phyloP scores from a whole-genome alignment of 1,284 basidiomycete species.

The Exobasidium rhododendri region DNA sequence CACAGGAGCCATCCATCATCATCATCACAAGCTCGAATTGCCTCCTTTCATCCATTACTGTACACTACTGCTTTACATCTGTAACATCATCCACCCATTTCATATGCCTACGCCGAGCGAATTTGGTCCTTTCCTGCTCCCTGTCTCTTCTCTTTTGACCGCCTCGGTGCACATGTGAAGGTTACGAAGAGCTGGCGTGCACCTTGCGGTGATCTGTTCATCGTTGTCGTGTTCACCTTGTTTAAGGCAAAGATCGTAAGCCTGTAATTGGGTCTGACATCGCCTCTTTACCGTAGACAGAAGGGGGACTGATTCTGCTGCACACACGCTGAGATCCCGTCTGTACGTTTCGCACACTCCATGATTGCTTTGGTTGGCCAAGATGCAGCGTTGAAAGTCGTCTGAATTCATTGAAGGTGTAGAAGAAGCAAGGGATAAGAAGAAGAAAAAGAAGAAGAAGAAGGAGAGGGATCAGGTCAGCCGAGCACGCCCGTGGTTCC shows the following conservation, averaged over 20 bases:
- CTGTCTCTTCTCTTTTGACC: slow-evolving; percentile 33
- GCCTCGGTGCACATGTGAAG: slow-evolving; percentile 47
- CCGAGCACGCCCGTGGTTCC: not conserved
- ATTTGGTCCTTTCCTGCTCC: slow-evolving; percentile 14
- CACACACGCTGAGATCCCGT: slow-evolving; percentile 37
- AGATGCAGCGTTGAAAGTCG: slow-evolving; percentile 46
- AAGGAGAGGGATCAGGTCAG: too few relatives aligned
- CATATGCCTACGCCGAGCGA: not conserved
- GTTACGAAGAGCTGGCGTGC: slow-evolving; percentile 37
- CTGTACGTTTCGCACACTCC: slow-evolving; percentile 34
- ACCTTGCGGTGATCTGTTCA: slow-evolving; percentile 36
- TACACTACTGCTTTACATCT: too few relatives aligned
- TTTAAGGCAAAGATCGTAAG: slow-evolving; percentile 45
- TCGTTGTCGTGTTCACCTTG: slow-evolving; percentile 28
- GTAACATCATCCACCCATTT: too few relatives aligned
- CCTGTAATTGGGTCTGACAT: slow-evolving; percentile 36
- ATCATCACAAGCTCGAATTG: too few relatives aligned
- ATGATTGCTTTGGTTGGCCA: slow-evolving; percentile 38
- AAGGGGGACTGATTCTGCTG: slow-evolving; percentile 42
- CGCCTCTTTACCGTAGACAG: slow-evolving; percentile 44
- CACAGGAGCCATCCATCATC: too few relatives aligned
- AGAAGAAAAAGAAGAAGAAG: too few relatives aligned
- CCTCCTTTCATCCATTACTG: too few relatives aligned
- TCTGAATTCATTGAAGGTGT: too few relatives aligned
- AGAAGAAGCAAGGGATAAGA: too few relatives aligned